Evolutionary conservation across 2,329 filamentous ascomycete species (phyloP).

Genomic region (Zalaria obscura): DNA sequence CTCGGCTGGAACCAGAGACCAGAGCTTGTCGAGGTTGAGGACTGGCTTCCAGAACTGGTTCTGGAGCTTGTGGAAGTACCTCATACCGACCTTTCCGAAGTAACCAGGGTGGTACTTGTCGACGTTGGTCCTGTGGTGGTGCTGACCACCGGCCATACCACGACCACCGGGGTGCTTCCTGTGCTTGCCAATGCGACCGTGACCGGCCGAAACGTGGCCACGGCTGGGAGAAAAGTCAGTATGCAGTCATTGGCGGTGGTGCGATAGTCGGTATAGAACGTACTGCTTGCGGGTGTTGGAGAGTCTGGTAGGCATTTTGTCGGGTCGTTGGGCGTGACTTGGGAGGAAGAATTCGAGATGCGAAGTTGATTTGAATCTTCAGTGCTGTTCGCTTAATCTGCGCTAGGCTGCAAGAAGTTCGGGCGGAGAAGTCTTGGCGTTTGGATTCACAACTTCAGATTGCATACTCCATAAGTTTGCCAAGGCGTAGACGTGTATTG

Average conservation of each 20-base stretch:
- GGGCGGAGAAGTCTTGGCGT: too few relatives aligned
- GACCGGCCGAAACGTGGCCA: slow-evolving; percentile 95
- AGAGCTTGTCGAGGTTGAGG: slow-evolving; percentile 99
- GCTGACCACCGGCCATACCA: slow-evolving; percentile 94
- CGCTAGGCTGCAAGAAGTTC: too few relatives aligned
- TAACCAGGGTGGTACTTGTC: slow-evolving; percentile 97
- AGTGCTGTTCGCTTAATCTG: too few relatives aligned
- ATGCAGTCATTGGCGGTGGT: slow-evolving; percentile 1
- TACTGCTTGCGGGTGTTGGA: slow-evolving; percentile 69
- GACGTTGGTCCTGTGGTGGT: slow-evolving; percentile 92
- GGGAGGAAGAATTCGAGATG: background rate
- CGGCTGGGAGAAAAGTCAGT: slow-evolving; percentile 44
- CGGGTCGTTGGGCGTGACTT: slow-evolving; percentile 9
- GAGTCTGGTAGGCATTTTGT: slow-evolving; percentile 59
- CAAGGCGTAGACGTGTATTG: too few relatives aligned
- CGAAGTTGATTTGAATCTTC: slow-evolving; percentile 1
- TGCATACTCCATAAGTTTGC: too few relatives aligned
- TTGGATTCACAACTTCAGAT: too few relatives aligned
- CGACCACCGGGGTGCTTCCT: slow-evolving; percentile 71
- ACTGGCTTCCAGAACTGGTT: slow-evolving; percentile 98
- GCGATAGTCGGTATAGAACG: slow-evolving; percentile 22
- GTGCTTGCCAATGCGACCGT: slow-evolving; percentile 98
- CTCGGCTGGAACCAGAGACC: slow-evolving; percentile 86
- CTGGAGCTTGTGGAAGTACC: slow-evolving; percentile 83
- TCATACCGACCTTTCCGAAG: slow-evolving; percentile 64